Evolutionary conservation across 2,329 filamentous ascomycete species (phyloP).

Genomic region (Scedosporium apiospermum): DNA sequence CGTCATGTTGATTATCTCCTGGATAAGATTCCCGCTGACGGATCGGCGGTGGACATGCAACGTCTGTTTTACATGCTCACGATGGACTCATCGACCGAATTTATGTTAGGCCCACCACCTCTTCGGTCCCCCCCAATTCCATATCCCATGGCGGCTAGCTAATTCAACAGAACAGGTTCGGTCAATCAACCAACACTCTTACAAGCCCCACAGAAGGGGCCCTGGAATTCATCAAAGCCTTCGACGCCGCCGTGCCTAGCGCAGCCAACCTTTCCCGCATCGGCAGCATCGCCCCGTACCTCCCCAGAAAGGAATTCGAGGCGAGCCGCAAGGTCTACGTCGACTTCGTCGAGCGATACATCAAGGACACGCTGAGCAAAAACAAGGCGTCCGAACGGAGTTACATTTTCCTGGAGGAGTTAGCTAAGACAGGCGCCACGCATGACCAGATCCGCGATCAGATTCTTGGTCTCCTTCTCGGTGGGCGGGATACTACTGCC

Average conservation of each 20-base stretch:
- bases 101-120: slow-evolving; percentile 36
- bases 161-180: slow-evolving; percentile 22
- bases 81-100: slow-evolving; percentile 78
- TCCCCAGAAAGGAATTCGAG: not conserved
- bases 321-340: slow-evolving; percentile 19
- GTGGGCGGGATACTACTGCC: slow-evolving; percentile 81
- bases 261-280: not conserved
- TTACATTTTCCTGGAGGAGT: slow-evolving; percentile 80
- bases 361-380: slow-evolving; percentile 53
- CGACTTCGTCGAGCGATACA: slow-evolving; percentile 41
- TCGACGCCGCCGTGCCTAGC: slow-evolving; percentile 23
- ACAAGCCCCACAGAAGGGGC: slow-evolving; percentile 24
- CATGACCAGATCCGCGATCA: slow-evolving; percentile 71
- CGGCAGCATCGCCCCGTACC: not conserved
- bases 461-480: slow-evolving; percentile 70
- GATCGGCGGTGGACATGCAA: slow-evolving; percentile 52
- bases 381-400: slow-evolving; percentile 35
- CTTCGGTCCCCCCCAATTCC: not conserved
- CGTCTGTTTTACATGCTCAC: slow-evolving; percentile 79
- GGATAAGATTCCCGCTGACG: slow-evolving; percentile 52
- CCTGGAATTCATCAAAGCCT: slow-evolving; percentile 34
- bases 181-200: slow-evolving; percentile 31
- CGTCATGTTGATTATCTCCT: slow-evolving; percentile 67
- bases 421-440: slow-evolving; percentile 69
- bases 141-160: not conserved